These are phyloP conservation scores for Lactifluus piperatus DNA, from an alignment of 768 basidiomycete species.

Conservation along the genomic window DNA sequence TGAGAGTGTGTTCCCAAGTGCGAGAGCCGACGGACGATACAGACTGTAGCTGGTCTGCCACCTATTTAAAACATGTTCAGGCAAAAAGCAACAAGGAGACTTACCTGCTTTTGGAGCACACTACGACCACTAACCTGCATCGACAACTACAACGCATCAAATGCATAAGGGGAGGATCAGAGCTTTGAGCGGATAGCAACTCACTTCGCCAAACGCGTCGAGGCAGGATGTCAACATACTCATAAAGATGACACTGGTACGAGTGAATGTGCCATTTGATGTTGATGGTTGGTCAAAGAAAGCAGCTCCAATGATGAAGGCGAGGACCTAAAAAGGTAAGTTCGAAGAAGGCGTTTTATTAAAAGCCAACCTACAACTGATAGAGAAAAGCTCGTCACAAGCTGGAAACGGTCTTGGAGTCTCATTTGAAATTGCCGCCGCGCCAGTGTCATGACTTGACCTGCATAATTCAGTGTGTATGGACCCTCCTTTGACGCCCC, in stretches of 20 bases:
- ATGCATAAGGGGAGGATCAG: neutral
- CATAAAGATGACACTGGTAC: conserved; percentile 73
- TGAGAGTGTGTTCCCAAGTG: conserved; percentile 56
- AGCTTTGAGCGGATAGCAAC: neutral
- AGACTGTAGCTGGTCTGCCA: conserved; percentile 48
- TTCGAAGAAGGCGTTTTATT: neutral
- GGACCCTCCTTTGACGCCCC: conserved; percentile 72
- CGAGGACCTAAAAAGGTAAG: conserved; percentile 36
- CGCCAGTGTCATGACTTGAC: conserved; percentile 64
- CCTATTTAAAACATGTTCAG: neutral
- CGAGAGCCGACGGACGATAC: conserved; percentile 57
- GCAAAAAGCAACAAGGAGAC: conserved; percentile 10
- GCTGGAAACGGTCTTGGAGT: conserved; percentile 70
- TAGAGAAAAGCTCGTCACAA: conserved; percentile 60
- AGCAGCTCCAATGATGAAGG: conserved; percentile 63
- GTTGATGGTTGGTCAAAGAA: conserved; percentile 67
- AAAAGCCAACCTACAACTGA: conserved; percentile 39
- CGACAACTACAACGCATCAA: conserved; percentile 39
- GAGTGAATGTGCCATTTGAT: conserved; percentile 78
- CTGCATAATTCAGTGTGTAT: conserved; percentile 71
- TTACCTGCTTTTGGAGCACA: conserved; percentile 56
- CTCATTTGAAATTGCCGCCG: conserved; percentile 65
- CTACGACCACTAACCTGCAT: conserved; percentile 75
- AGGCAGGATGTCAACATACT: conserved; percentile 59
- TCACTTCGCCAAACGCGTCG: conserved; percentile 64